These are phyloP conservation scores for Cutaneotrichosporon curvatum DNA, from an alignment of 1,284 basidiomycete species.

Conservation along the genomic window DNA sequence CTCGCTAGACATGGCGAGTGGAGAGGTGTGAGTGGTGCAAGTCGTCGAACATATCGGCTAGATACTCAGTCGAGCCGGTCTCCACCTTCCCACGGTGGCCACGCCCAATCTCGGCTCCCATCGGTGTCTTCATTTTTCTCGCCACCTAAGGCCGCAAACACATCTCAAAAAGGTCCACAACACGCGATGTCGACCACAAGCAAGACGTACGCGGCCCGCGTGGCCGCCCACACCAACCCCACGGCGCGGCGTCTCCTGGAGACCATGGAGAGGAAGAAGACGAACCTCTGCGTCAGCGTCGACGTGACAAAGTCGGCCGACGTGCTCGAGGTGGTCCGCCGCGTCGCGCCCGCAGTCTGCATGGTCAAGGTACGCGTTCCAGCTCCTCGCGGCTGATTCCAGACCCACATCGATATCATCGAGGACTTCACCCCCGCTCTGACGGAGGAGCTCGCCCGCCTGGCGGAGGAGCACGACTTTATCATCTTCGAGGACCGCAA, in stretches of 20 bases:
- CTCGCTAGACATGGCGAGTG: neutral
- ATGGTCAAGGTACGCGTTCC: slow-evolving; percentile 71
- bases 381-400: neutral
- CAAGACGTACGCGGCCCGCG: slow-evolving; percentile 60
- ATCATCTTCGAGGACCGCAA: slow-evolving; percentile 98
- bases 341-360: slow-evolving; percentile 82
- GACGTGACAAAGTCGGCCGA: slow-evolving; percentile 80
- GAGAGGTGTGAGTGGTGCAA: neutral
- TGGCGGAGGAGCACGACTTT: slow-evolving; percentile 82
- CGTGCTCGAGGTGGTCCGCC: slow-evolving; percentile 78
- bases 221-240: slow-evolving; percentile 59
- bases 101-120: neutral
- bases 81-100: neutral
- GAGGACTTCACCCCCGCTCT: slow-evolving; percentile 79
- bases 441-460: slow-evolving; percentile 61
- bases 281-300: slow-evolving; percentile 90
- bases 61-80: neutral
- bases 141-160: neutral
- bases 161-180: neutral
- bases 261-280: slow-evolving; percentile 78
- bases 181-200: slow-evolving; percentile 28
- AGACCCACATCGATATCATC: slow-evolving; percentile 97
- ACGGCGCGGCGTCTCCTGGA: slow-evolving; percentile 70
- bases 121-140: neutral
- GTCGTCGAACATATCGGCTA: neutral